Evolutionary conservation across 2,329 filamentous ascomycete species (phyloP).

Genomic region (Alternaria burnsii): DNA sequence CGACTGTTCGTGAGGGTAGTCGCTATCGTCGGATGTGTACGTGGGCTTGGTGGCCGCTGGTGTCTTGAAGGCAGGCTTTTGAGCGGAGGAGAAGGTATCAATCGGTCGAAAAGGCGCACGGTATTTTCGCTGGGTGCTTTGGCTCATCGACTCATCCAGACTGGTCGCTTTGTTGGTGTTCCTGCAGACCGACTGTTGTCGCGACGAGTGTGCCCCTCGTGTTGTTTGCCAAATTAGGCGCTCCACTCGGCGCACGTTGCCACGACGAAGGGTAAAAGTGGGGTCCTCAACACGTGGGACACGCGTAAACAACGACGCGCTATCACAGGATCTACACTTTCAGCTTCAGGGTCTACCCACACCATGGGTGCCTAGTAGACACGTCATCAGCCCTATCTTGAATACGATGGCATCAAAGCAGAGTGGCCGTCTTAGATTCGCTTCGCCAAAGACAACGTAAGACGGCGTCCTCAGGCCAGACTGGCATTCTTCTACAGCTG

Average conservation of each 20-base stretch:
- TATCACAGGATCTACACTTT: slow-evolving; percentile 11
- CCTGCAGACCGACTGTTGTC: neutral
- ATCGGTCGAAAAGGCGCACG: slow-evolving; percentile 45
- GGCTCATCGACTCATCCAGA: slow-evolving; percentile 31
- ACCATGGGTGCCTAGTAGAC: neutral
- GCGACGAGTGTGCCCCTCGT: slow-evolving; percentile 11
- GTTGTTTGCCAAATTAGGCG: slow-evolving; percentile 11
- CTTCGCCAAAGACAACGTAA: neutral
- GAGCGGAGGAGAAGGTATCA: slow-evolving; percentile 44
- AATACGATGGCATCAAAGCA: too few species aligned
- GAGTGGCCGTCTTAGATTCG: neutral
- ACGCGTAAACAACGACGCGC: slow-evolving; percentile 17
- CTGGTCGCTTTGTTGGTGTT: neutral
- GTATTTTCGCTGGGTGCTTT: slow-evolving; percentile 37
- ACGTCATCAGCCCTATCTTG: neutral
- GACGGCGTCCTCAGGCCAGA: too few species aligned
- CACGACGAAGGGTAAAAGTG: slow-evolving; percentile 8
- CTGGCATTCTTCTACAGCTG: too few species aligned
- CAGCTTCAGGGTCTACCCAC: neutral
- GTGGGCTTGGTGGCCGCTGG: slow-evolving; percentile 8
- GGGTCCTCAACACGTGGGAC: slow-evolving; percentile 11
- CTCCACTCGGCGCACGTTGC: slow-evolving; percentile 16
- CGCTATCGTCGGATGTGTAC: slow-evolving; percentile 14
- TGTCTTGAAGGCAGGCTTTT: slow-evolving; percentile 40
- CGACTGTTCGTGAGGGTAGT: slow-evolving; percentile 18